These are phyloP conservation scores for Cryomyces minteri DNA, from an alignment of 495 filamentous ascomycete species.

Conservation along the genomic window DNA sequence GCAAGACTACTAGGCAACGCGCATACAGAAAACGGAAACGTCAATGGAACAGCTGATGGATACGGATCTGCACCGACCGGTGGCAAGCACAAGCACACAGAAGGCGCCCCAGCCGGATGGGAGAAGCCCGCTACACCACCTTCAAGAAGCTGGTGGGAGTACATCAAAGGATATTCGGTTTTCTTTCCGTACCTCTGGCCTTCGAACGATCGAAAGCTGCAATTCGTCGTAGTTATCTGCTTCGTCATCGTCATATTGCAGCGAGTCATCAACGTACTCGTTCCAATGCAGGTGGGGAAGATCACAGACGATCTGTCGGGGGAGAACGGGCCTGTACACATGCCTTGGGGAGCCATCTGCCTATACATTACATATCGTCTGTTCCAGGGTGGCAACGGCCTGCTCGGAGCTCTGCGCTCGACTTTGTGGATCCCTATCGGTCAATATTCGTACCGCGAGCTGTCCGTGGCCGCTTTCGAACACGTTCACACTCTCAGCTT, in stretches of 20 bases:
- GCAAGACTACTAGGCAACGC: slow-evolving; percentile 26
- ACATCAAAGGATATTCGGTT: slow-evolving; percentile 66
- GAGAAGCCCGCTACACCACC: slow-evolving; percentile 45
- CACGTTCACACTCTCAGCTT: slow-evolving; percentile 89
- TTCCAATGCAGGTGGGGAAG: slow-evolving; percentile 54
- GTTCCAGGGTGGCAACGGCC: slow-evolving; percentile 72
- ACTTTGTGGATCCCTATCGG: slow-evolving; percentile 88
- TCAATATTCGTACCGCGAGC: slow-evolving; percentile 87
- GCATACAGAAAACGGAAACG: slow-evolving; percentile 23
- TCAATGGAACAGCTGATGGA: slow-evolving; percentile 27
- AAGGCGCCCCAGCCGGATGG: slow-evolving; percentile 33
- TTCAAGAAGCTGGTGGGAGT: slow-evolving; percentile 73
- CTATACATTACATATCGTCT: slow-evolving; percentile 67
- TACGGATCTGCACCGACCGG: slow-evolving; percentile 31
- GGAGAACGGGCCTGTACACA: slow-evolving; percentile 24
- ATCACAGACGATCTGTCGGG: slow-evolving; percentile 51
- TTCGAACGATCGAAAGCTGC: slow-evolving; percentile 48
- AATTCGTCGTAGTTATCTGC: slow-evolving; percentile 62
- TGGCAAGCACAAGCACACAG: slow-evolving; percentile 18
- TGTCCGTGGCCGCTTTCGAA: slow-evolving; percentile 89
- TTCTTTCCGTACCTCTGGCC: slow-evolving; percentile 96
- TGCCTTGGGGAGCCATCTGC: slow-evolving; percentile 55
- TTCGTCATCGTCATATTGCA: slow-evolving; percentile 59
- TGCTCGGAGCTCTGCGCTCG: slow-evolving; percentile 65
- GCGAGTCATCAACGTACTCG: slow-evolving; percentile 61